A percentile compares a stretch with the other conserved stretches of the same genome.
Conservation (phyloP, 2,329 filamentous ascomycete species). For the Fusarium oligoseptatum region DNA sequence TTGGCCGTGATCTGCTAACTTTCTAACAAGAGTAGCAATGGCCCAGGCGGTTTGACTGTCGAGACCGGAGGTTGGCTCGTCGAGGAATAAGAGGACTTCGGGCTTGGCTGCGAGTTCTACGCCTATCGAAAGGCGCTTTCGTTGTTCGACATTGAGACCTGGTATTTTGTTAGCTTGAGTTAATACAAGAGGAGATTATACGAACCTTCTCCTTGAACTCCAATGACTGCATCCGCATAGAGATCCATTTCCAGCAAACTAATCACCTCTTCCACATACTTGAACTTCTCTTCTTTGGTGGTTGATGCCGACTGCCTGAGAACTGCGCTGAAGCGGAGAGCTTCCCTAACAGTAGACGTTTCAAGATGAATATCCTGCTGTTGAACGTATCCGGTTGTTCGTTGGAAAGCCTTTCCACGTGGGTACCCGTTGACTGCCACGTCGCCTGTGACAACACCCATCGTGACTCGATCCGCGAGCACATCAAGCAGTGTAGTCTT, state of each 20-base stretch:
- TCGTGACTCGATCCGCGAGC: conserved; percentile 84
- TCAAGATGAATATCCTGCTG: conserved; percentile 83
- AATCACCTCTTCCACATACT: conserved; percentile 82
- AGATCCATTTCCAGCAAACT: conserved; percentile 72
- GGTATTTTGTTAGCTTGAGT: too few species aligned
- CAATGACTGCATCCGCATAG: conserved; percentile 72
- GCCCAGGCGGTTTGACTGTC: conserved; percentile 71
- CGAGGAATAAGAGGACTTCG: conserved; percentile 68
- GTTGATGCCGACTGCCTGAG: conserved; percentile 81
- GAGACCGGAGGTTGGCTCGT: conserved; percentile 69
- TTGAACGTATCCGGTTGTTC: conserved; percentile 90
- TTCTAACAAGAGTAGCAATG: conserved; percentile 69
- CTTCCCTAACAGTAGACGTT: conserved; percentile 78
- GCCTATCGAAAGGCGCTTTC: conserved; percentile 69
- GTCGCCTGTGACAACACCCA: conserved; percentile 87
- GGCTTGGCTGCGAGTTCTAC: conserved; percentile 66
- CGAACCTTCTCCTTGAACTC: conserved; percentile 65
- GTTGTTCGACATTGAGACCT: conserved; percentile 66
- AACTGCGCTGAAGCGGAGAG: conserved; percentile 82
- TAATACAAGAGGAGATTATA: neutral
- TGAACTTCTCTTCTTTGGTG: conserved; percentile 77
- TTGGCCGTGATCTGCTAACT: conserved; percentile 68
- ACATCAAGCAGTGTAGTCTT: conserved; percentile 89
- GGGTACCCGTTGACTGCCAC: conserved; percentile 74
- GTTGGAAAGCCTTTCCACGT: conserved; percentile 82